Evolutionary conservation across 768 basidiomycete genomes (phyloP), one percentile per base, ranked within the genome.

Genomic region (Termitomyces bulborhizus): DNA sequence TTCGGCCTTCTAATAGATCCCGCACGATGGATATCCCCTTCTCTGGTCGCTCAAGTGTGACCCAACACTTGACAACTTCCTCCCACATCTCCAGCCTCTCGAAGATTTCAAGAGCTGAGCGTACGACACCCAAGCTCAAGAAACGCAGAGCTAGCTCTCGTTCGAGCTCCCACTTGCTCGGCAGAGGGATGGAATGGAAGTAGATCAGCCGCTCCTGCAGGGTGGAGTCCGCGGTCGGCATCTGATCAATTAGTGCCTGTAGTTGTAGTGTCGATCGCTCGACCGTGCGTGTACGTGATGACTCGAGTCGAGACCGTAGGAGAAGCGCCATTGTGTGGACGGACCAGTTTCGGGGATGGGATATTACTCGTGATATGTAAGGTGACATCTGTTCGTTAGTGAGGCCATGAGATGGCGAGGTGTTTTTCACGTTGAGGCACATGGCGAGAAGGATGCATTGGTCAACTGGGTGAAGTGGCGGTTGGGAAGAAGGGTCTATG

Each of bases 41-140:
- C 52, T 92, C 90, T 9, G 80, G 81, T 60, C 81, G 74, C 60
- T 96, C 94, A 72, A 95, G 78, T 16, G 84, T 75, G 57, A 86
- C 84, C 76, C 88, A 91, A 70, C 96, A 98, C 58, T 80, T 77
- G 42, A 93, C 93, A 7, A 91, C 94, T 60, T 98, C 92, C 71
- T 97, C 97, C 95, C 95, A 99, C 93, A 98, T 93, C 72, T 98
- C 94, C 57, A 98, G 75, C 36, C 91, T 80, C 71, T 93, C 88
- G 65, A 93, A 98, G 53, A 98, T 95, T 68, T 90, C 95, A 47
- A 98, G 74, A 0, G 97, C 95, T 4, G 90, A 93, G 61, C 86
- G 86, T 56, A 90, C 77, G 54, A 96, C 93, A 15, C 97, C 97
- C 47, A 98, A 76, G 44, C 83, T 79, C 60, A 94, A 73, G 72